A percentile compares a stretch with the other conserved stretches of the same genome.
Evolutionary conservation across 306 rosid genomes (phyloP).

Genomic region (Cajanus cajan): DNA sequence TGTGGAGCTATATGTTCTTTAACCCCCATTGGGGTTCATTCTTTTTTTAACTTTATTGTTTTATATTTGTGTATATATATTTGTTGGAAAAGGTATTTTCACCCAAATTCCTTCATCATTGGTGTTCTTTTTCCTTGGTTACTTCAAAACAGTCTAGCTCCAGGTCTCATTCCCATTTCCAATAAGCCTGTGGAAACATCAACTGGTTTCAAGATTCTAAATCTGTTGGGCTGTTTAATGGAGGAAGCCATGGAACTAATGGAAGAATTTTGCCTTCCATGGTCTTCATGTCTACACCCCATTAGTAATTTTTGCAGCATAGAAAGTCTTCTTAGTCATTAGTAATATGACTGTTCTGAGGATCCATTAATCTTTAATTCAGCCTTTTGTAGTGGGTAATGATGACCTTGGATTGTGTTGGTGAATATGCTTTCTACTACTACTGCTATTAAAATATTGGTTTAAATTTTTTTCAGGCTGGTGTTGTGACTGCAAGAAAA

Average conservation of each 20-base stretch:
- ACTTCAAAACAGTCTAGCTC: not conserved
- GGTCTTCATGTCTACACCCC: not conserved
- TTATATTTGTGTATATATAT: not conserved
- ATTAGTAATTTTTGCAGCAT: not conserved
- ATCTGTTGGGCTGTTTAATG: not conserved
- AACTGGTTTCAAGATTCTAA: not conserved
- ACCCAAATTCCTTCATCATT: not conserved
- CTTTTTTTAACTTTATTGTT: not conserved
- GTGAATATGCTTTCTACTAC: constrained; percentile 10
- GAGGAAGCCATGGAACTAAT: not conserved
- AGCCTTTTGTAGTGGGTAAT: not conserved
- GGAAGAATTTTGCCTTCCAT: not conserved
- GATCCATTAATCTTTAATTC: not conserved
- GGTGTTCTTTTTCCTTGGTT: not conserved
- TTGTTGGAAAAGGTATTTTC: not conserved
- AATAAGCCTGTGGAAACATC: not conserved
- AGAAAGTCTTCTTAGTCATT: not conserved
- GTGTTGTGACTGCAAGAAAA: constrained; percentile 78
- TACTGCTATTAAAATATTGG: not conserved
- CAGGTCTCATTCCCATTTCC: not conserved
- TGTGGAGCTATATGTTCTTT: not conserved
- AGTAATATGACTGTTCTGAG: not conserved
- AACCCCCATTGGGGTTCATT: not conserved
- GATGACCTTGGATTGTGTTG: not conserved
- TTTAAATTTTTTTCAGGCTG: constrained; percentile 53